These are phyloP conservation scores for Emergomyces orientalis DNA, from an alignment of 2,329 filamentous ascomycete genomes.

Conservation along the genomic window DNA sequence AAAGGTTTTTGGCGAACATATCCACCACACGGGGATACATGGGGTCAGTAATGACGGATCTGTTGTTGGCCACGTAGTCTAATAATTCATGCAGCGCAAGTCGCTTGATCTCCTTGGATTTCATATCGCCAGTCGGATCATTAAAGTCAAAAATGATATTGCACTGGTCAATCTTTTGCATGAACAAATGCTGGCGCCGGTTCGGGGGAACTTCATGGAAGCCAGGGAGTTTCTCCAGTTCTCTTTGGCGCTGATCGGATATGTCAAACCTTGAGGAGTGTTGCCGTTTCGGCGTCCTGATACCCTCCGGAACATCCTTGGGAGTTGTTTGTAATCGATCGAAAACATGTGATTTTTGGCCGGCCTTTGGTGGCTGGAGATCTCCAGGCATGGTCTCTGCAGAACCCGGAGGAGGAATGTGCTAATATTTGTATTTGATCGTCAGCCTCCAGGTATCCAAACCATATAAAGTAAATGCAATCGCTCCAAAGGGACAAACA, in stretches of 20 bases:
- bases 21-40: constrained; percentile 99
- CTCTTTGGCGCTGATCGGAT: constrained; percentile 76
- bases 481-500: background rate
- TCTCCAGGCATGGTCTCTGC: constrained; percentile 98
- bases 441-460: background rate
- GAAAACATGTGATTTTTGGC: constrained; percentile 79
- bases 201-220: constrained; percentile 97
- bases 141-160: constrained; percentile 99
- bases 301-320: constrained; percentile 90
- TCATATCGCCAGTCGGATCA: constrained; percentile 96
- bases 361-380: constrained; percentile 84
- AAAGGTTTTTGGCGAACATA: constrained; percentile 98
- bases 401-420: constrained; percentile 82
- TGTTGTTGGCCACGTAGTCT: constrained; percentile 97
- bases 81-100: constrained; percentile 89
- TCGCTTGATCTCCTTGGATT: constrained; percentile 98
- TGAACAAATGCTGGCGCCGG: constrained; percentile 89
- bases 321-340: constrained; percentile 86
- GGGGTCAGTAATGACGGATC: constrained; percentile 94
- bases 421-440: constrained; percentile 47
- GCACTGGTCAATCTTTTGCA: constrained; percentile 99
- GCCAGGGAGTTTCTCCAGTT: constrained; percentile 91
- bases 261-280: constrained; percentile 98
- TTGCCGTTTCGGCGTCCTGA: constrained; percentile 90
- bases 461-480: background rate